Evolutionary conservation across 2,329 filamentous ascomycete species (phyloP), one percentile per base, ranked within the genome.

Genomic region (Penicillium sp.): DNA sequence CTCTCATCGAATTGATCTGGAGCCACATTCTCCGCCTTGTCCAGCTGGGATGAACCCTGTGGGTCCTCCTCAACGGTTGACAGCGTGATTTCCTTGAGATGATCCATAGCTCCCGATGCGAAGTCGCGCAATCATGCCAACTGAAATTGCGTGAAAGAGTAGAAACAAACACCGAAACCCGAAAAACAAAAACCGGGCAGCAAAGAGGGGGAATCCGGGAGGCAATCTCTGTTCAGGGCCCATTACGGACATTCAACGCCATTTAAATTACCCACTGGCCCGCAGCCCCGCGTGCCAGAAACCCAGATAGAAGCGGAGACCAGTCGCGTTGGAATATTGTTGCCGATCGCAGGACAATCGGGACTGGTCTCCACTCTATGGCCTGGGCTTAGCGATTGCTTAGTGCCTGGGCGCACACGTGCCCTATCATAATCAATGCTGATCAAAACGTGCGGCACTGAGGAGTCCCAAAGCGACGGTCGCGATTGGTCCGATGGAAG

Each of bases 1-100:
- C 71, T 74, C 29, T 78, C 76, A 56, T 85, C 82, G 62, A 84
- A 82, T 62, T 84, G 80, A 63, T 84, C 82, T 2, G 82, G 82
- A 21, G 80, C 80, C 19, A 81, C 71, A 35, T 71, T 74, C 19
- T 81, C 66, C 11, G 57, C 56, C 24, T 64, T 64, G 13, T 60
- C 53, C 1, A 42, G 37, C 10, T 57, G 52, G 3, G 49, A 42
- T 22, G 48, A 39, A 31, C 21, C 51, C 19, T 54, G 48, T 22
- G 22, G 55, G 42, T 57, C 63, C 56, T 61, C 59, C 56, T 64
- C 58, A 26, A 57, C 57, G 19, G 60, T 53, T 44, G 58, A 52
- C 42, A 58, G 49, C 13, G 47, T 43, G 26, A 51, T 39, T 22
- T 65, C 45, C 52, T 65, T 62, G 16, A 39, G 21, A 19, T 57